Conservation (phyloP, 2,329 filamentous ascomycete genomes). For the Endoconidiophora polonica region DNA sequence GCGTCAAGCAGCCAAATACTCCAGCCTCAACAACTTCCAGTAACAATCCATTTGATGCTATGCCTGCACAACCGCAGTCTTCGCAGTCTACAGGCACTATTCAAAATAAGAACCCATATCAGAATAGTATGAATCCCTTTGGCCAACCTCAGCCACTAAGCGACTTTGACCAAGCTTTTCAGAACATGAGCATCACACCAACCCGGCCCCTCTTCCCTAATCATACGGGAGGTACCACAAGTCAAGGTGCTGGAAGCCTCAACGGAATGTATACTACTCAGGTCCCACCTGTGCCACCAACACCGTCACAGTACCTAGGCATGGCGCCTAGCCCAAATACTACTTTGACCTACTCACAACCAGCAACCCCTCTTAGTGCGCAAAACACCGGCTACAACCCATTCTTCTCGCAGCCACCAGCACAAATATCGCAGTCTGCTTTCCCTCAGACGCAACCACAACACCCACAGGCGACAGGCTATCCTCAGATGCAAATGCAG, state of each 20-base stretch:
- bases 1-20: conserved; percentile 17
- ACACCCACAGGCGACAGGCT: conserved; percentile 15
- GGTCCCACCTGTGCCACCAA: conserved; percentile 55
- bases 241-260: conserved; percentile 20
- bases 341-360: conserved; percentile 10
- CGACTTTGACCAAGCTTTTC: conserved; percentile 50
- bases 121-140: conserved; percentile 53
- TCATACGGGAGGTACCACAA: conserved; percentile 47
- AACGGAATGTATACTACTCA: conserved; percentile 22
- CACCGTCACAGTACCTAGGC: conserved; percentile 28
- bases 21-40: conserved; percentile 29
- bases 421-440: neutral
- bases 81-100: conserved; percentile 48
- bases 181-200: conserved; percentile 49
- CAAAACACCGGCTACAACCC: conserved; percentile 11
- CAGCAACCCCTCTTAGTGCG: conserved; percentile 5
- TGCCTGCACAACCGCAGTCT: conserved; percentile 39
- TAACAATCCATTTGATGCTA: conserved; percentile 53
- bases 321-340: conserved; percentile 14
- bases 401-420: conserved; percentile 5
- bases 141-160: conserved; percentile 30
- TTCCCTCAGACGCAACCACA: conserved; percentile 15
- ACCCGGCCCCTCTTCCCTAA: conserved; percentile 54
- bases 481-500: conserved; percentile 18
- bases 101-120: conserved; percentile 39